These are phyloP conservation scores for Hypoxylon fragiforme DNA, from an alignment of 495 filamentous ascomycete genomes.

Conservation along the genomic window DNA sequence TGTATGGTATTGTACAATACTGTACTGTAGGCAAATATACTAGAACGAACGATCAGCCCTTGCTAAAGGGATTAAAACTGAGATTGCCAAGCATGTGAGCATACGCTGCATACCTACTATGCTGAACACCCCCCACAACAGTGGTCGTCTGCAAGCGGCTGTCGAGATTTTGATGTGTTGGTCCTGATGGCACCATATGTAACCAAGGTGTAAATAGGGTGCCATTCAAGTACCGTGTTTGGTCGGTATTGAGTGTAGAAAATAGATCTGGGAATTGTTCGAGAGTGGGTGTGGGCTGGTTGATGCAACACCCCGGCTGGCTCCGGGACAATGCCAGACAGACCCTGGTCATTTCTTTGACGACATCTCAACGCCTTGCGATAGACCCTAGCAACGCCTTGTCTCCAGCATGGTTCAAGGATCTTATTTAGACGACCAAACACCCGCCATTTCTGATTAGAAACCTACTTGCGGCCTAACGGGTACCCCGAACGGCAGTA, in stretches of 20 bases:
- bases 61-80: slow-evolving; percentile 1
- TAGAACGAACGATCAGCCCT: slow-evolving; percentile 17
- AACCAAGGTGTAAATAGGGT: background rate
- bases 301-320: slow-evolving; percentile 29
- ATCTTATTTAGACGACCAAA: slow-evolving; percentile 37
- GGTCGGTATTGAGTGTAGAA: slow-evolving; percentile 8
- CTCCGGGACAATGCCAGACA: slow-evolving; percentile 34
- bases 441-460: slow-evolving; percentile 27
- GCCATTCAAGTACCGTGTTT: slow-evolving; percentile 1
- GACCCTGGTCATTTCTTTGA: slow-evolving; percentile 34
- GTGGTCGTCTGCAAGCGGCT: slow-evolving; percentile 6
- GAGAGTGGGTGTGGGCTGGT: slow-evolving; percentile 12
- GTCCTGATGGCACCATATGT: slow-evolving; percentile 1
- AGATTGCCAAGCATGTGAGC: slow-evolving; percentile 10
- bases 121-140: too few relatives aligned
- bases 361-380: slow-evolving; percentile 32
- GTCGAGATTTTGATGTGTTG: background rate
- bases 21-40: slow-evolving; percentile 11
- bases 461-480: slow-evolving; percentile 26
- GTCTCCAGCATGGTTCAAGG: slow-evolving; percentile 38
- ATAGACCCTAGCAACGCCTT: slow-evolving; percentile 8
- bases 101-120: too few relatives aligned
- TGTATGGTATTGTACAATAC: too few relatives aligned
- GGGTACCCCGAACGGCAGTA: slow-evolving; percentile 21
- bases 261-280: slow-evolving; percentile 27